Base-by-base conservation (phyloP, 176 grass and related monocot genomes). In the Thinopyrum elongatum region DNA sequence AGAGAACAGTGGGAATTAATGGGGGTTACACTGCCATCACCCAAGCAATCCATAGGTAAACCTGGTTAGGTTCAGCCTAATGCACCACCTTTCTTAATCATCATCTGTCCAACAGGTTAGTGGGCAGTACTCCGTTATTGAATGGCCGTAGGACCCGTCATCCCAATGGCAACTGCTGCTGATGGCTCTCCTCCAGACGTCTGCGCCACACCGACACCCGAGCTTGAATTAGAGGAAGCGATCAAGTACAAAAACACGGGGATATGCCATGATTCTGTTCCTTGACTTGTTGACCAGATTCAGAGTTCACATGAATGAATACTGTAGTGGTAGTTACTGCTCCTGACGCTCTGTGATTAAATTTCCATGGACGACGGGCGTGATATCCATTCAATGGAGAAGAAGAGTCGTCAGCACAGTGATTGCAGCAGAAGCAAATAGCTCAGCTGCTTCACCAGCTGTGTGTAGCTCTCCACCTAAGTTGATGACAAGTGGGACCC, bases 151-250 rank as follows among this genome's bases (percentile, higher is more conserved):
- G 55, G 84, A 78, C 79, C 73, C 10, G 28, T 58, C 79, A 19
- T 90, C 29, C 73, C 60, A 66, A 83, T 87, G 65, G 80, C 84
- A 59, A 83, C 80, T 90, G 66, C 19, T 60, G 28, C 63, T 65
- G 64, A 3, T 31, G 58, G 42, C 74, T 63, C 79, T 28, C 73
- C 16, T 76, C 83, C 77, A 83, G 42, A 86, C 79, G 78, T 74
- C 80, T 6, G 23, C 17, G 44, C 53, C 81, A 27, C 71, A 16
- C 70, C 58, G 35, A 70, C 62, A 19, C 59, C 26, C 13, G 47
- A 77, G 47, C 78, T 77, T 19, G 60, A 57, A 49, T 49, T 57
- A 2, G 16, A 73, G 13, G 27, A 23, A 34, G 11, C 21, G 44
- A 51, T 22, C 21, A 53, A 28, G 33, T 42, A 59, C 77, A 85